phyloP scores from a whole-genome alignment of 2,329 filamentous ascomycete genomes.

The Penicillium freii region DNA sequence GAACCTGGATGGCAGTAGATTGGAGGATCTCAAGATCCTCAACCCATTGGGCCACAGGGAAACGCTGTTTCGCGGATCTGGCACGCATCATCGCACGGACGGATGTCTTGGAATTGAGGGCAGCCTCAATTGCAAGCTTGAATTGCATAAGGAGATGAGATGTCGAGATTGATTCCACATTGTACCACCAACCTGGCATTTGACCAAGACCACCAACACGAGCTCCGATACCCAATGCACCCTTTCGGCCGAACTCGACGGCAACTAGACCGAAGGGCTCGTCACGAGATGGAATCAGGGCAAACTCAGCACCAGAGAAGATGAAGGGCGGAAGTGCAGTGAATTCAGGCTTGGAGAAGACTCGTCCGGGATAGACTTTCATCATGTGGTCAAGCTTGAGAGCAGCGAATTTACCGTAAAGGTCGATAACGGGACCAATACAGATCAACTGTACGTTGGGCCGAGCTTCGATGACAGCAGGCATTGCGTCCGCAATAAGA shows the following conservation, averaged over 20 bases:
- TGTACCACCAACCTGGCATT: constrained; percentile 71
- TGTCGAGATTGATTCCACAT: constrained; percentile 63
- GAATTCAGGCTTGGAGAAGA: constrained; percentile 67
- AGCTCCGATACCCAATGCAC: constrained; percentile 64
- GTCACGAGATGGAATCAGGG: constrained; percentile 66
- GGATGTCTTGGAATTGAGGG: constrained; percentile 56
- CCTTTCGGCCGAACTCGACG: constrained; percentile 67
- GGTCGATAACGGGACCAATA: constrained; percentile 65
- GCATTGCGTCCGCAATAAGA: constrained; percentile 66
- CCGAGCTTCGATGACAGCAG: constrained; percentile 60
- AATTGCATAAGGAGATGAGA: constrained; percentile 64
- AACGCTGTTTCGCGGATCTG: constrained; percentile 62
- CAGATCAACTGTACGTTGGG: constrained; percentile 62
- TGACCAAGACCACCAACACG: constrained; percentile 65
- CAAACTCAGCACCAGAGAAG: constrained; percentile 67
- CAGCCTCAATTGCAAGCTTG: constrained; percentile 60
- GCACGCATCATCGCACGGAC: constrained; percentile 63
- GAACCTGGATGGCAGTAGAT: constrained; percentile 57
- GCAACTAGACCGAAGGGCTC: constrained; percentile 68
- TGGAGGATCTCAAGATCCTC: constrained; percentile 64
- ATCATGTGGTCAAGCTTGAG: constrained; percentile 64
- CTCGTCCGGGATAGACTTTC: constrained; percentile 63
- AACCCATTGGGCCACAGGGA: constrained; percentile 66
- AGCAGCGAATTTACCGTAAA: constrained; percentile 67
- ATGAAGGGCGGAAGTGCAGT: constrained; percentile 65